A percentile compares a stretch with the other conserved stretches of the same genome.
These are phyloP conservation scores for Candida insectalens DNA, from an alignment of 805 yeast species.

Conservation along the genomic window DNA sequence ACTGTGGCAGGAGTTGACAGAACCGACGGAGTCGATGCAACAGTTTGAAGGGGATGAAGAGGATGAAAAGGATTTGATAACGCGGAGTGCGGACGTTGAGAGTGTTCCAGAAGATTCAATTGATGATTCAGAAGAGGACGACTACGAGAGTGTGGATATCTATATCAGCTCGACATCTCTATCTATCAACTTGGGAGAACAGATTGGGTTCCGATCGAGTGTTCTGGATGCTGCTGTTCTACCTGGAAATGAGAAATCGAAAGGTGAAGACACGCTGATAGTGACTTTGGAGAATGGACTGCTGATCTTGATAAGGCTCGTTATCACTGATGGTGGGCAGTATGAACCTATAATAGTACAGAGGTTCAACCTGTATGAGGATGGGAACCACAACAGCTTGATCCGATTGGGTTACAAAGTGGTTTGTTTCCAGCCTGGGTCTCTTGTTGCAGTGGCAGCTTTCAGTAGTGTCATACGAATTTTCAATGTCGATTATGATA, in stretches of 20 bases:
- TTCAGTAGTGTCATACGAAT: constrained; percentile 14
- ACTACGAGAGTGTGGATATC: constrained; percentile 10
- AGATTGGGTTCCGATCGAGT: constrained; percentile 10
- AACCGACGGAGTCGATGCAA: constrained; percentile 17
- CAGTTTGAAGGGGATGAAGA: constrained; percentile 13
- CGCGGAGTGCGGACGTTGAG: not conserved
- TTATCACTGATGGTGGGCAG: constrained; percentile 5
- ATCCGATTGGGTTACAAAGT: constrained; percentile 12
- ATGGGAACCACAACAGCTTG: constrained; percentile 6
- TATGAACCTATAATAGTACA: constrained; percentile 18
- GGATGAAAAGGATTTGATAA: constrained; percentile 5
- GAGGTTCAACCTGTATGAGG: constrained; percentile 4
- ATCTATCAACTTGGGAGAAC: constrained; percentile 12
- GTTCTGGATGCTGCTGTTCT: constrained; percentile 18
- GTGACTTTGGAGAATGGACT: constrained; percentile 14
- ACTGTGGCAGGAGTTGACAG: constrained; percentile 17
- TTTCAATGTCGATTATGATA: constrained; percentile 10
- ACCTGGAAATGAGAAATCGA: constrained; percentile 11
- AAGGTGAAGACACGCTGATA: constrained; percentile 19
- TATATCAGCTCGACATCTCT: constrained; percentile 16
- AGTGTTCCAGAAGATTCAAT: constrained; percentile 3
- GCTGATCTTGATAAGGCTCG: constrained; percentile 14
- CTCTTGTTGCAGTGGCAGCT: constrained; percentile 16
- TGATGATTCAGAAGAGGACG: not conserved
- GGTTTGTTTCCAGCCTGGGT: constrained; percentile 9